Base-by-base conservation (phyloP, 2,329 filamentous ascomycete genomes). In the Colletotrichum limetticola region DNA sequence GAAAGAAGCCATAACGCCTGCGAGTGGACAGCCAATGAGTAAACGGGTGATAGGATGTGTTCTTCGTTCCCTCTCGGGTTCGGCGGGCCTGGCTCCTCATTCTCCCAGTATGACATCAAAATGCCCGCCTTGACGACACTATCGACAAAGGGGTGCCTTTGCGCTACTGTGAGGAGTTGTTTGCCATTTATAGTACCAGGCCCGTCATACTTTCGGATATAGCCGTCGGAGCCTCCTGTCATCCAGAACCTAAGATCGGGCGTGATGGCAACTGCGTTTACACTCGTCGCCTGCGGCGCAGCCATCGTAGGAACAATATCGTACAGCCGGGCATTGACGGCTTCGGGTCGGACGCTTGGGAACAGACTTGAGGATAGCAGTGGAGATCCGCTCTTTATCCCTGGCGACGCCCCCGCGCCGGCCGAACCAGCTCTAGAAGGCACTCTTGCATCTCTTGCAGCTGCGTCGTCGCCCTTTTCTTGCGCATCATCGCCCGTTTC, bases 281-380 rank as follows among this genome's bases (percentile, higher is more conserved):
- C 94, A 66, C 95, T 98, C 3, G 97, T 99, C 74, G 95, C 94
- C 81, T 98, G 95, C 1, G 97, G 97, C 3, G 97, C 97, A 2
- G 97, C 97, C 85, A 98, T 98, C 26, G 97, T 98, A 1, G 97
- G 97, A 1, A 98, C 93, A 73, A 99, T 98, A 80, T 99, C 97
- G 85, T 98, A 99, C 2, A 93, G 90, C 53, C 88, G 86, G 16
- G 97, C 96, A 1, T 89, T 92, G 62, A 97, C 85, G n/a, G 91
- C 93, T 79, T 97, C 95, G 12, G 92, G 88, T 0, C 94, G 91
- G n/a, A 95, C 88, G 62, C 85, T 87, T 5, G 75, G 75, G 35
- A 67, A 74, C 7, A 76, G 74, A 6, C 66, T 60, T 11, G 30
- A 76, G 53, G 11, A 73, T 64, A 11, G 74, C 64, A 70, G 66